A percentile compares a stretch with the other conserved stretches of the same genome.
phyloP scores from a whole-genome alignment of 1,284 basidiomycete species.

The Microbotryum silenes-acaulis region DNA sequence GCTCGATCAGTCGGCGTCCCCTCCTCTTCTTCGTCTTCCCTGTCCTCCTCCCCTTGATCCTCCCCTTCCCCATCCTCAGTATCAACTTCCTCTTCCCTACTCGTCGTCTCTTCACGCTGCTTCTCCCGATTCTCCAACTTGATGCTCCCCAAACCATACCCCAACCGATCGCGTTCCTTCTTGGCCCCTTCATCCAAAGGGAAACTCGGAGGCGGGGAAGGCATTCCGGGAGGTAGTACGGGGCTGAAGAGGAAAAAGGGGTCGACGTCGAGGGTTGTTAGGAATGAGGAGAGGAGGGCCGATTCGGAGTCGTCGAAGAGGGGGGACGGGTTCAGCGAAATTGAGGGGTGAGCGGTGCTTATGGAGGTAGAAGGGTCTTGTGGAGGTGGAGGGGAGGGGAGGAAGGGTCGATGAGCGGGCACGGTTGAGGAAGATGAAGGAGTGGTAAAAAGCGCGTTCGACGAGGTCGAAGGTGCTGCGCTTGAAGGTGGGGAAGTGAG shows the following conservation, averaged over 20 bases:
- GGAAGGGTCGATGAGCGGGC: background rate
- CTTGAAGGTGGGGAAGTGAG: no score
- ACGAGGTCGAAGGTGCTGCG: background rate
- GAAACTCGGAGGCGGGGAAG: conserved; percentile 13
- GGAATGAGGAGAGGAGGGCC: conserved; percentile 23
- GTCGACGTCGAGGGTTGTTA: conserved; percentile 25
- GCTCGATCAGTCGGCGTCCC: no score
- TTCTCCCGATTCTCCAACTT: background rate
- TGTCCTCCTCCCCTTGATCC: no score
- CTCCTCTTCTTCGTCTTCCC: no score
- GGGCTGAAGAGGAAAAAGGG: conserved; percentile 29
- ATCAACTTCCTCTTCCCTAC: background rate
- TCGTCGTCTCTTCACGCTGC: background rate
- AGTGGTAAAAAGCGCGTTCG: background rate
- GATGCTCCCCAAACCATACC: conserved; percentile 6
- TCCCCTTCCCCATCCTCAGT: no score
- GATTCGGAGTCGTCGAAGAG: conserved; percentile 24
- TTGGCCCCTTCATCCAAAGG: background rate
- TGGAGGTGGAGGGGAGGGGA: background rate
- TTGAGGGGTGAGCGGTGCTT: background rate
- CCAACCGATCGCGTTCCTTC: conserved; percentile 18
- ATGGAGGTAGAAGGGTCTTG: background rate
- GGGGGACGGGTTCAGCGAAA: background rate
- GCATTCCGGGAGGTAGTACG: conserved; percentile 28
- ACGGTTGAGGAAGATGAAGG: conserved; percentile 8